Evolutionary conservation across 75 land plant genomes (phyloP).

Genomic region (Sequoia sempervirens): DNA sequence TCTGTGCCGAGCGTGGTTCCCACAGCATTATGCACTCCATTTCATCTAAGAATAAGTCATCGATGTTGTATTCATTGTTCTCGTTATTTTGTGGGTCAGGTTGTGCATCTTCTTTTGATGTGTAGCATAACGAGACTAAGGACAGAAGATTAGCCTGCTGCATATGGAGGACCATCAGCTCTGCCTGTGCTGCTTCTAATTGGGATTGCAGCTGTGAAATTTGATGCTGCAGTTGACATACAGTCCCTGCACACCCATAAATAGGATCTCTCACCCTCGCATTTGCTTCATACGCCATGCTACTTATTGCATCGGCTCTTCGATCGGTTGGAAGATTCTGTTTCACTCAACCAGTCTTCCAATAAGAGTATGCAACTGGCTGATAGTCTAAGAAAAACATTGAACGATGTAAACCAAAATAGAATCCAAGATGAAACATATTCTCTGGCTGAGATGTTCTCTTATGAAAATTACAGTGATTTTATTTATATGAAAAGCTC

Average conservation of each 20-base stretch:
- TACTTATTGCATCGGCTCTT: neutral
- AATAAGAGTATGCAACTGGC: neutral
- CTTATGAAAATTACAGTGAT: too few relatives aligned
- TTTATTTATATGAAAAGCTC: too few relatives aligned
- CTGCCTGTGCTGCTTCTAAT: constrained; percentile 1
- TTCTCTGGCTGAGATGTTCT: too few relatives aligned
- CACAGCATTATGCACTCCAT: too few relatives aligned
- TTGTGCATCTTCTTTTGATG: too few relatives aligned
- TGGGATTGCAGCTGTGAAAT: neutral
- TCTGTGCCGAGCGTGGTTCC: too few relatives aligned
- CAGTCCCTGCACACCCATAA: neutral
- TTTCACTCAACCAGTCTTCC: neutral
- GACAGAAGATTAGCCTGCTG: neutral
- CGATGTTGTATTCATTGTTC: neutral
- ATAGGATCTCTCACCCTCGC: constrained; percentile 8
- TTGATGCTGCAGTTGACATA: neutral
- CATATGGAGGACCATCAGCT: neutral
- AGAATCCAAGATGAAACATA: too few relatives aligned
- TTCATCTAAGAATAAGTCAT: neutral
- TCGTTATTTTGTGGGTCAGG: neutral
- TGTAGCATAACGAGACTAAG: neutral
- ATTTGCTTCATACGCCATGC: constrained; percentile 14
- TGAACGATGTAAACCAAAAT: neutral
- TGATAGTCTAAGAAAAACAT: too few relatives aligned
- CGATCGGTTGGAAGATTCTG: neutral